phyloP scores from a whole-genome alignment of 1,139 yeast species.

The Sugiyamaella pinicola region DNA sequence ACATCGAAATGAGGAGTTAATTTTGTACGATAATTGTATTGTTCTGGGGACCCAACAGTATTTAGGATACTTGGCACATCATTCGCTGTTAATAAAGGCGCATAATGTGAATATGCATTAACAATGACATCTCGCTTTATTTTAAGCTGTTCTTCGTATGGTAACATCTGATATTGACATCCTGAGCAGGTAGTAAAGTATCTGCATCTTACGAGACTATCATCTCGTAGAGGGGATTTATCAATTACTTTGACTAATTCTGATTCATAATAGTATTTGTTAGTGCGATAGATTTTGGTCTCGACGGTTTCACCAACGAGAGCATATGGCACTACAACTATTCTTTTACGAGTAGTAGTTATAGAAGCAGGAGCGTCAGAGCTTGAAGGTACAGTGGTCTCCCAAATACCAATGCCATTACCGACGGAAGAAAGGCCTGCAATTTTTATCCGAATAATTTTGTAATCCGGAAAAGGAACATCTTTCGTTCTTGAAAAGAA shows the following conservation, averaged over 20 bases:
- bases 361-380: not conserved
- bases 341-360: conserved; percentile 25
- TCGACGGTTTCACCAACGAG: conserved; percentile 80
- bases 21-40: conserved; percentile 81
- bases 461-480: conserved; percentile 59
- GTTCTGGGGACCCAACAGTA: conserved; percentile 80
- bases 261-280: conserved; percentile 72
- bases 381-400: conserved; percentile 21
- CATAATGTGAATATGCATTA: conserved; percentile 82
- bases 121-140: conserved; percentile 73
- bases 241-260: conserved; percentile 62
- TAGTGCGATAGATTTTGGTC: conserved; percentile 74
- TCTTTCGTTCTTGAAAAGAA: conserved; percentile 62
- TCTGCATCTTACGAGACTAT: conserved; percentile 60
- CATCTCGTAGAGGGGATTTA: conserved; percentile 53
- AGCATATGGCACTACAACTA: conserved; percentile 79
- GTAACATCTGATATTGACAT: conserved; percentile 85
- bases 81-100: conserved; percentile 48
- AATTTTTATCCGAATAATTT: conserved; percentile 59
- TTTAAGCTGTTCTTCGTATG: conserved; percentile 69
- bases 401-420: conserved; percentile 44
- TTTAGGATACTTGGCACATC: conserved; percentile 60
- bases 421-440: conserved; percentile 71
- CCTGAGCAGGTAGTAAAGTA: conserved; percentile 87
- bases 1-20: conserved; percentile 94